Evolutionary conservation across 805 yeast species (phyloP).

Genomic region (Alloascoidea africana): DNA sequence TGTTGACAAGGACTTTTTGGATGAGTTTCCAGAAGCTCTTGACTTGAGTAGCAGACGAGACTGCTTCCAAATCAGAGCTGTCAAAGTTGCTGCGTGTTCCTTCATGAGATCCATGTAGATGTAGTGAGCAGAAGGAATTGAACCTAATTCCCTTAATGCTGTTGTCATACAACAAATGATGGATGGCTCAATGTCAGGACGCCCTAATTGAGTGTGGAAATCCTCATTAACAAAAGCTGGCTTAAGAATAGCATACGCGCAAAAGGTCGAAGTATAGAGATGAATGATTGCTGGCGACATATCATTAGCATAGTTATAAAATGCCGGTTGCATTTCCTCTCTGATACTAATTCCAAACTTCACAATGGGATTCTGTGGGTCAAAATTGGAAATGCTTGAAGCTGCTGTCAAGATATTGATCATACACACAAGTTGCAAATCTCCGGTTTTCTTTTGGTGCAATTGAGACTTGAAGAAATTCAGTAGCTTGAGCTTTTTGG

Average conservation of each 20-base stretch:
- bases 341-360: constrained; percentile 1
- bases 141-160: neutral
- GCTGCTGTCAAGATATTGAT: neutral
- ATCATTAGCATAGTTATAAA: constrained; percentile 1
- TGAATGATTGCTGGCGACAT: neutral
- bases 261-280: neutral
- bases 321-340: neutral
- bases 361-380: neutral
- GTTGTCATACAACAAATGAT: constrained; percentile 1
- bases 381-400: neutral
- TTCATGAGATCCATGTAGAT: neutral
- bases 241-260: neutral
- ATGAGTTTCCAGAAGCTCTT: constrained; percentile 1
- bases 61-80: constrained; percentile 4
- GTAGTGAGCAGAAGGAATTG: neutral
- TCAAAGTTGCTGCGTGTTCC: neutral
- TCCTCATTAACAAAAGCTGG: neutral
- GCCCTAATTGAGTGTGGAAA: neutral
- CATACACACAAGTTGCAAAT: neutral
- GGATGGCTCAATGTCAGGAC: neutral
- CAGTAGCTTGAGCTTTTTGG: constrained; percentile 3
- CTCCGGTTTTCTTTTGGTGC: neutral
- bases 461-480: constrained; percentile 1
- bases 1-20: constrained; percentile 4
- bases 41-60: constrained; percentile 1